A percentile compares a stretch with the other conserved stretches of the same genome.
These are phyloP conservation scores for Ceratopteris richardii DNA, from an alignment of 75 land plant genomes.

Conservation along the genomic window DNA sequence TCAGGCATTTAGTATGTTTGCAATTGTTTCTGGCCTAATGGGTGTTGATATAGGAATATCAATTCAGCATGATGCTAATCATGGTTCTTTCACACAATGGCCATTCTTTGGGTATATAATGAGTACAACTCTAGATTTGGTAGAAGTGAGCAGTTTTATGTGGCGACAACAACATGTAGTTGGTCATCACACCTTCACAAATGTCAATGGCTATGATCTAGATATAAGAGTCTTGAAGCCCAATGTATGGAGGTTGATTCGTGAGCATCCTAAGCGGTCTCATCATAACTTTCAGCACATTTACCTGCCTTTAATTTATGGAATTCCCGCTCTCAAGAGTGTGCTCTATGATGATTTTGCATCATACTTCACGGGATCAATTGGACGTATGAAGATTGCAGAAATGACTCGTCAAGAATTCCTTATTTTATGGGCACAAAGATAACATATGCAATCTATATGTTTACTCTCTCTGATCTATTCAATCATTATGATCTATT, in stretches of 20 bases:
- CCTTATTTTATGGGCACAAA: constrained; percentile 30
- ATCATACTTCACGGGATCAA: constrained; percentile 30
- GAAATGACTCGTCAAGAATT: constrained; percentile 32
- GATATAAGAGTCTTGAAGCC: constrained; percentile 49
- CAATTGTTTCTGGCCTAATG: constrained; percentile 31
- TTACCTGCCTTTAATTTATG: constrained; percentile 34
- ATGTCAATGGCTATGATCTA: constrained; percentile 43
- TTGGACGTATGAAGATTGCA: constrained; percentile 44
- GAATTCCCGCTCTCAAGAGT: constrained; percentile 35
- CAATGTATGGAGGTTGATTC: constrained; percentile 35
- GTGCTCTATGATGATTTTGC: constrained; percentile 36
- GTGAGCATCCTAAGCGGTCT: constrained; percentile 26
- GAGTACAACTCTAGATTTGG: constrained; percentile 33
- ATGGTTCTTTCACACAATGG: constrained; percentile 27
- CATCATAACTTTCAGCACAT: constrained; percentile 44
- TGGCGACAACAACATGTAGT: constrained; percentile 52
- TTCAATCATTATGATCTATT: too few relatives aligned
- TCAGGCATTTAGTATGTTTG: constrained; percentile 17
- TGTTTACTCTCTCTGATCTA: constrained; percentile 29
- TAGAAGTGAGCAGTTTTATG: constrained; percentile 53
- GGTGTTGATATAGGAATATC: constrained; percentile 39
- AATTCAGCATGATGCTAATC: constrained; percentile 42
- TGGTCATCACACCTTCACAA: constrained; percentile 44
- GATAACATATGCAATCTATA: constrained; percentile 31
- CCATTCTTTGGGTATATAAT: constrained; percentile 30